phyloP scores from a whole-genome alignment of 1,139 yeast species.

The Meyerozyma sp. region DNA sequence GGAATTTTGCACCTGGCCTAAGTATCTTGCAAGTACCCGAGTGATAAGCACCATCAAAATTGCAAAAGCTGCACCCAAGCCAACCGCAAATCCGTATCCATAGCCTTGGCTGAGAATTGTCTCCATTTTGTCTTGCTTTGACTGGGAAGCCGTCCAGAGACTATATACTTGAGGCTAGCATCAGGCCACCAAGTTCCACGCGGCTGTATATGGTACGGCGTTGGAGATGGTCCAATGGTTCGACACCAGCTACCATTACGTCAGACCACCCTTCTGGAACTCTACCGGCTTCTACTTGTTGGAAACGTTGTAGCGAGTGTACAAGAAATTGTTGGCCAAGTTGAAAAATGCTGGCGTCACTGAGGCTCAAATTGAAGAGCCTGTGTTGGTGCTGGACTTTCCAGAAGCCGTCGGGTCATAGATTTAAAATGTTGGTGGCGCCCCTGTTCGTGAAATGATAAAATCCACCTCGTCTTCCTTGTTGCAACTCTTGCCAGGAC shows the following conservation, averaged over 20 bases:
- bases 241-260: conserved; percentile 99
- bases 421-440: conserved; percentile 80
- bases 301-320: conserved; percentile 86
- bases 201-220: conserved; percentile 97
- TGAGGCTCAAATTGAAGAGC: conserved; percentile 96
- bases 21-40: conserved; percentile 19
- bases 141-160: too few species aligned
- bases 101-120: too few species aligned
- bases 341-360: conserved; percentile 93
- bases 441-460: conserved; percentile 77
- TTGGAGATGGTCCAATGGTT: conserved; percentile 99
- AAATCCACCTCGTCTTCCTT: conserved; percentile 97
- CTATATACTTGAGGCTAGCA: too few species aligned
- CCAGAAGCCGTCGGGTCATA: conserved; percentile 80
- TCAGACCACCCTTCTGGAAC: conserved; percentile 97
- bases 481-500: too few species aligned
- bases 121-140: too few species aligned
- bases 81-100: conserved; percentile 37
- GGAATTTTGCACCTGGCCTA: conserved; percentile 33
- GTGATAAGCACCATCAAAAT: conserved; percentile 30
- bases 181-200: conserved; percentile 76
- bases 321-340: conserved; percentile 81
- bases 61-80: conserved; percentile 38
- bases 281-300: conserved; percentile 86
- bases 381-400: conserved; percentile 90